phyloP scores from a whole-genome alignment of 148 eudicot genomes.

The Drosera capensis region DNA sequence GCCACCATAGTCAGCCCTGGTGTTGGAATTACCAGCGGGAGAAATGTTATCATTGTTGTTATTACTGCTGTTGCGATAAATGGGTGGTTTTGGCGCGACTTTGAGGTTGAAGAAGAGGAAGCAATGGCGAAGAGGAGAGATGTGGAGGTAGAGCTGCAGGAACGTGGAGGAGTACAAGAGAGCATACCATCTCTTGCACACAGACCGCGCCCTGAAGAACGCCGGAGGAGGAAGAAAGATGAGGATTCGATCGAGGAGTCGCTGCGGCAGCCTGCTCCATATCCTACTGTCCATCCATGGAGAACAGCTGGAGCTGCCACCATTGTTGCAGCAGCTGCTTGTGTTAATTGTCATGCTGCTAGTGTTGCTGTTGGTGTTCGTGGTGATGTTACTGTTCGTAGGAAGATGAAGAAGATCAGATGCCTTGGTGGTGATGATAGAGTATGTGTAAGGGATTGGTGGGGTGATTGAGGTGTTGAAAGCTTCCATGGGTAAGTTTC shows the following conservation, averaged over 20 bases:
- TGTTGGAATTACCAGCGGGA: neutral
- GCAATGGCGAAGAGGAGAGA: conserved; percentile 35
- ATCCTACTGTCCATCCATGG: conserved; percentile 73
- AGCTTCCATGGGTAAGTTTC: neutral
- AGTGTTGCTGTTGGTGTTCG: neutral
- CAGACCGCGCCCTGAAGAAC: conserved; percentile 69
- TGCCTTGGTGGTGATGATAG: neutral
- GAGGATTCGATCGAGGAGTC: conserved; percentile 50
- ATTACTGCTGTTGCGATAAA: too few species aligned
- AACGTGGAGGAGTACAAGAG: conserved; percentile 62
- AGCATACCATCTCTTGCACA: conserved; percentile 79
- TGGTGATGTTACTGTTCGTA: too few species aligned
- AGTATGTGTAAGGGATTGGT: neutral
- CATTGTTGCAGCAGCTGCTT: too few species aligned
- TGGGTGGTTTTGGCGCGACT: conserved; percentile 17
- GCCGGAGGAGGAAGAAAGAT: conserved; percentile 75
- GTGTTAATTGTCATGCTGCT: neutral
- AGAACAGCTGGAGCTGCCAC: neutral
- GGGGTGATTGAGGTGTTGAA: neutral
- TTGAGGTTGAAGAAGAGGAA: conserved; percentile 74
- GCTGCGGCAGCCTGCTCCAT: conserved; percentile 72
- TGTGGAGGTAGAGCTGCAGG: conserved; percentile 56
- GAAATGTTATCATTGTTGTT: neutral
- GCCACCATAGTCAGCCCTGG: neutral
- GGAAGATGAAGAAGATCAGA: too few species aligned